Conservation (phyloP, 2,329 filamentous ascomycete genomes). For the Penicillium olsonii region DNA sequence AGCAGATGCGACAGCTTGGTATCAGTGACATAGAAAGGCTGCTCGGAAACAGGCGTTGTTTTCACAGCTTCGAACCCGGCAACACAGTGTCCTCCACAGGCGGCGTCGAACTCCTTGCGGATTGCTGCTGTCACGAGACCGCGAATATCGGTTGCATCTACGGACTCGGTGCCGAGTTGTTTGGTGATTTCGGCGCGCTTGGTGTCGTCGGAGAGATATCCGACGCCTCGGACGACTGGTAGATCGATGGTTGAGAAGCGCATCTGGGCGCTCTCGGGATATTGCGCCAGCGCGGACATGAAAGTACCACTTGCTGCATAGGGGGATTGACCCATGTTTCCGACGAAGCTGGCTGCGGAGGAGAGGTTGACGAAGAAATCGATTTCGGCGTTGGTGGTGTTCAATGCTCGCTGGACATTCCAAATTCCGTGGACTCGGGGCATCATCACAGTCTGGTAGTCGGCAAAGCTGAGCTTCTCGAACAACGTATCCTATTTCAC, state of each 20-base stretch:
- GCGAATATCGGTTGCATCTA: slow-evolving; percentile 23
- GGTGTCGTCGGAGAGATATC: slow-evolving; percentile 23
- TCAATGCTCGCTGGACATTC: slow-evolving; percentile 32
- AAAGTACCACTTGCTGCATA: slow-evolving; percentile 53
- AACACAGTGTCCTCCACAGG: slow-evolving; percentile 23
- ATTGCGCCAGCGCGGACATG: slow-evolving; percentile 25
- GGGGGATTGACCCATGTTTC: slow-evolving; percentile 57
- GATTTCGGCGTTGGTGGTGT: slow-evolving; percentile 10
- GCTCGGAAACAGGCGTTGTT: slow-evolving; percentile 14
- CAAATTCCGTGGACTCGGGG: slow-evolving; percentile 31
- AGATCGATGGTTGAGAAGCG: slow-evolving; percentile 49
- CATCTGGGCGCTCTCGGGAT: slow-evolving; percentile 53
- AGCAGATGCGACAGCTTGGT: slow-evolving; percentile 21
- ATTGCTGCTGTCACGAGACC: slow-evolving; percentile 25
- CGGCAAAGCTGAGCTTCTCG: slow-evolving; percentile 30
- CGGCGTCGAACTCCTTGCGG: slow-evolving; percentile 20
- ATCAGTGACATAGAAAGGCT: slow-evolving; percentile 25
- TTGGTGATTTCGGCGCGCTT: slow-evolving; percentile 22
- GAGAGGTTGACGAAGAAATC: slow-evolving; percentile 32
- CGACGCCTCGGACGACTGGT: slow-evolving; percentile 22
- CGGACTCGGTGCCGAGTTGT: slow-evolving; percentile 21
- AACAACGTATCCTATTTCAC: slow-evolving; percentile 23
- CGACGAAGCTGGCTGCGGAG: slow-evolving; percentile 30
- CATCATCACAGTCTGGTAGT: slow-evolving; percentile 26
- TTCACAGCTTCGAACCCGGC: slow-evolving; percentile 24